Evolutionary conservation across 331 rosid genomes (phyloP).

Genomic region (Acacia pycnantha): DNA sequence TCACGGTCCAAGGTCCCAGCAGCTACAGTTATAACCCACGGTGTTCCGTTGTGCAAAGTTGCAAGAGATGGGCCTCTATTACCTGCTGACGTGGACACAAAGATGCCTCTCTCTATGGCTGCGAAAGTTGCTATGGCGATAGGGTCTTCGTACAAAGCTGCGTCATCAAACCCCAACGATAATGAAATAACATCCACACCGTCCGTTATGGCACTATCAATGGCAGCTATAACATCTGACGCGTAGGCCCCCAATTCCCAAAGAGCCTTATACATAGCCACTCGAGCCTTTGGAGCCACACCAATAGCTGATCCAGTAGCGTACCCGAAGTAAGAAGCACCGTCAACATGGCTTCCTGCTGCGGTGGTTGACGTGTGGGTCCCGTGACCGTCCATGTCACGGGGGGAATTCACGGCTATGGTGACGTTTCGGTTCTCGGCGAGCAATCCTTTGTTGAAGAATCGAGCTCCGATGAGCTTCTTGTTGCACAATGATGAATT

Average conservation of each 20-base stretch:
- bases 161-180: conserved; percentile 49
- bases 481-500: conserved; percentile 64
- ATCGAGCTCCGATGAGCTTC: conserved; percentile 77
- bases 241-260: conserved; percentile 42
- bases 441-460: conserved; percentile 61
- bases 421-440: conserved; percentile 42
- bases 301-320: conserved; percentile 66
- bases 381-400: conserved; percentile 75
- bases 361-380: conserved; percentile 84
- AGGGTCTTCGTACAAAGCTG: conserved; percentile 57
- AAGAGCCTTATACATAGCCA: conserved; percentile 71
- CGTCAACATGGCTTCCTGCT: conserved; percentile 52
- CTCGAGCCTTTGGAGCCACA: conserved; percentile 59
- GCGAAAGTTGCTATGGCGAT: conserved; percentile 80
- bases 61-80: conserved; percentile 50
- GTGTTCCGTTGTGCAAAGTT: conserved; percentile 66
- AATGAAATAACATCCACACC: conserved; percentile 78
- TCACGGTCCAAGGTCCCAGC: conserved; percentile 65
- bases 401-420: conserved; percentile 43
- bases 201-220: conserved; percentile 69
- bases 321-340: conserved; percentile 72
- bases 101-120: conserved; percentile 59
- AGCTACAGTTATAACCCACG: conserved; percentile 84
- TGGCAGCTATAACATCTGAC: conserved; percentile 72
- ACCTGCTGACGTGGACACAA: conserved; percentile 76